Base-by-base conservation (phyloP, 805 yeast species). In the Candida germanica region DNA sequence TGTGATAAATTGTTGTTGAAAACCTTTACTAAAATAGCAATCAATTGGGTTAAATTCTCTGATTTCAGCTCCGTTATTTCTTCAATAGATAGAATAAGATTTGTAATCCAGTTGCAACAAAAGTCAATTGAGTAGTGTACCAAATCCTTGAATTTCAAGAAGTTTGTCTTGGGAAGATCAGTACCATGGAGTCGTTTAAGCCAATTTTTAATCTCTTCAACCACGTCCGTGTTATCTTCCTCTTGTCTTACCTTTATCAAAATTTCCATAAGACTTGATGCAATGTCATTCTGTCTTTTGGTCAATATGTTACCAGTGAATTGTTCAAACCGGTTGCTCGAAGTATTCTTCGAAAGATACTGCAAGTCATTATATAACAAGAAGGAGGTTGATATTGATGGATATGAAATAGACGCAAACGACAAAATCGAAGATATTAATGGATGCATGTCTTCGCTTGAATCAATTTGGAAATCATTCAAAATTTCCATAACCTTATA, bases 1-100 rank as follows among this genome's bases (percentile, higher is more conserved):
- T 49, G 29, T 8, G 36, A 45, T 14, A 44, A 36, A 9, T 55
- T 39, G 11, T 45, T 40, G 3, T 55, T 54, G 3, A 57, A 50
- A 3, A 59, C 49, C 16, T 47, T 47, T 25, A 50, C 48, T 11
- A 56, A 41, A 13, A 43, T 38, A 8, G 50, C 54, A 11, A 66
- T 52, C 19, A 63, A 42, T 8, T 47, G 44, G 3, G 64, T 51
- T 18, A 62, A 47, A 39, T 54, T 61, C 9, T 47, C 51, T 1
- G 68, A 60, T 31, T 54, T 67, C 15, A 44, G 47, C 42, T 66
- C 71, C 5, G 66, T 53, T 21, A 67, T 64, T 31, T 64, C 71
- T 10, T 36, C 43, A 22, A 54, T 42, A 6, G 43, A 31, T 9
- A 59, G 29, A 8, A 66, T 50, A 6, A 54, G 40, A 11, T 53